These are phyloP conservation scores for Wallacemonas sp. DNA, from an alignment of 208 protist genomes.

Conservation along the genomic window DNA sequence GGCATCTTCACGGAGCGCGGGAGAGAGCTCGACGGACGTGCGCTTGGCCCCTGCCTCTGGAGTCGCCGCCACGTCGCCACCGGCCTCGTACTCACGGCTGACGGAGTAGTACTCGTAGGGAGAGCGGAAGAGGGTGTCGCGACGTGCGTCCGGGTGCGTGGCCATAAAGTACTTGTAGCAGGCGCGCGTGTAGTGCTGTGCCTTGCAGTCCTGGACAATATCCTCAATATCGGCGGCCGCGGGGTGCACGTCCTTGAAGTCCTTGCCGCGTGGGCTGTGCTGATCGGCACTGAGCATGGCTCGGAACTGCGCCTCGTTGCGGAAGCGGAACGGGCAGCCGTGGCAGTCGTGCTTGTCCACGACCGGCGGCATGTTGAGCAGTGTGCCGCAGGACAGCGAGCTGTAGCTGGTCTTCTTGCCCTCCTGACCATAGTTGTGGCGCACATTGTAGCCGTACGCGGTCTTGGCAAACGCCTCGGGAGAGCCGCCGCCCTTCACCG, in stretches of 20 bases:
- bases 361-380: slow-evolving; percentile 81
- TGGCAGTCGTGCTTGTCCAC: slow-evolving; percentile 87
- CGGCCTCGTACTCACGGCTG: slow-evolving; percentile 55
- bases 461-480: slow-evolving; percentile 82
- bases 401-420: slow-evolving; percentile 92
- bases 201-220: slow-evolving; percentile 83
- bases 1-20: slow-evolving; percentile 28
- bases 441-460: slow-evolving; percentile 90
- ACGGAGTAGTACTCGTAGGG: slow-evolving; percentile 86
- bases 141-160: slow-evolving; percentile 73
- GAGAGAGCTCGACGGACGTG: slow-evolving; percentile 30
- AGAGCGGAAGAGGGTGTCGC: slow-evolving; percentile 87
- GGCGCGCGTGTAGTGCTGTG: slow-evolving; percentile 88
- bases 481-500: slow-evolving; percentile 70
- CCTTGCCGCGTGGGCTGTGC: slow-evolving; percentile 55
- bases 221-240: slow-evolving; percentile 81
- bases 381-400: slow-evolving; percentile 75
- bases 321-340: slow-evolving; percentile 91
- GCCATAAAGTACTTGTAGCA: slow-evolving; percentile 93
- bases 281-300: slow-evolving; percentile 53
- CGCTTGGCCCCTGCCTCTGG: slow-evolving; percentile 23
- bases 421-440: slow-evolving; percentile 92
- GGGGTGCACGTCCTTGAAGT: slow-evolving; percentile 44
- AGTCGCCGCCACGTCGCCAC: slow-evolving; percentile 3
- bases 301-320: slow-evolving; percentile 71